These are phyloP conservation scores for Dothistroma septosporum DNA, from an alignment of 2,329 filamentous ascomycete genomes.

Conservation along the genomic window DNA sequence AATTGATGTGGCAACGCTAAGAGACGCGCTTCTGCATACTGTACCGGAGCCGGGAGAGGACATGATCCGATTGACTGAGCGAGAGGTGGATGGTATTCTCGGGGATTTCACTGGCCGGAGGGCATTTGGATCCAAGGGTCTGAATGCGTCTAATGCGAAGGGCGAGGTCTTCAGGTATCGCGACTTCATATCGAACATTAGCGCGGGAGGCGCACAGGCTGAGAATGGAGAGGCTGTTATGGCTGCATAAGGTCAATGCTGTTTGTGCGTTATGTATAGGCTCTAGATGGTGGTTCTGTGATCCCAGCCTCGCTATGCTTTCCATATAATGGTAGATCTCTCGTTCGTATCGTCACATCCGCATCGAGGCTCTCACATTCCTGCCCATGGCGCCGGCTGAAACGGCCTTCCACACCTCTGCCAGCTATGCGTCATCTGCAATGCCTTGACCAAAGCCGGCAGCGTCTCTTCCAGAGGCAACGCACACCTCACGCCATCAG, in stretches of 20 bases:
- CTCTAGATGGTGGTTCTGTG: neutral
- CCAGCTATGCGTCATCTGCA: constrained; percentile 13
- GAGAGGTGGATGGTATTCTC: constrained; percentile 83
- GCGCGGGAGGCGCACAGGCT: constrained; percentile 33
- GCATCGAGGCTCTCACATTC: neutral
- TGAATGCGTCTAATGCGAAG: constrained; percentile 46
- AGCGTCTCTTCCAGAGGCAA: constrained; percentile 40
- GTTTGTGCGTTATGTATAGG: neutral
- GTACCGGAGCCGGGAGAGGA: constrained; percentile 67
- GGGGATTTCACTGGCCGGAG: constrained; percentile 78
- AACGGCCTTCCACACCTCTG: constrained; percentile 5
- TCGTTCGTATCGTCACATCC: neutral
- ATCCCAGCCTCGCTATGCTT: neutral
- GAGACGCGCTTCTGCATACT: constrained; percentile 77
- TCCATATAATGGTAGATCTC: neutral
- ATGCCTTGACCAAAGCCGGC: constrained; percentile 32
- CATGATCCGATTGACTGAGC: constrained; percentile 55
- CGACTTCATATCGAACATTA: constrained; percentile 69
- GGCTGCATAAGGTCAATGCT: constrained; percentile 7
- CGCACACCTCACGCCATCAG: constrained; percentile 39
- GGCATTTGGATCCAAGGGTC: constrained; percentile 65
- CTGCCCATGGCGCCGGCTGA: constrained; percentile 20
- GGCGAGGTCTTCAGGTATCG: constrained; percentile 91
- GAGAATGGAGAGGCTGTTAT: constrained; percentile 15
- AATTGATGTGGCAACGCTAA: constrained; percentile 76